These are phyloP conservation scores for Komagataella mondaviorum DNA, from an alignment of 805 yeast species.

Conservation along the genomic window DNA sequence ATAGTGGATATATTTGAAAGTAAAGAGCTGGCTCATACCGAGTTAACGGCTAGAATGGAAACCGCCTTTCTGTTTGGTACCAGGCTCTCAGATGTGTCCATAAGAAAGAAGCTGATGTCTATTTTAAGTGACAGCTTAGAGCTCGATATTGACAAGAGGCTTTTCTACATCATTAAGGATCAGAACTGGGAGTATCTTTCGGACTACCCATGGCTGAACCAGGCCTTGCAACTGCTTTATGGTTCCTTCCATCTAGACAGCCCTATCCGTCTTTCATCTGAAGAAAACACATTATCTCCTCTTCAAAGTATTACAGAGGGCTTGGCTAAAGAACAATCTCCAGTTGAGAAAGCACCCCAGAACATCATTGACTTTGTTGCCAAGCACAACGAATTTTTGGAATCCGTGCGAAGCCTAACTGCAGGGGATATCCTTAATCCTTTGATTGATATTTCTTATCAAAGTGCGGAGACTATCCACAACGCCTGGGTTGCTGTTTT, in stretches of 20 bases:
- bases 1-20: conserved; percentile 82
- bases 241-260: conserved; percentile 55
- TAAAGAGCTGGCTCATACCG: conserved; percentile 65
- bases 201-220: conserved; percentile 90
- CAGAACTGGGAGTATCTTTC: conserved; percentile 96
- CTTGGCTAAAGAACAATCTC: conserved; percentile 4
- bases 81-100: conserved; percentile 58
- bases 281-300: conserved; percentile 40
- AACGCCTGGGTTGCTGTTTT: conserved; percentile 74
- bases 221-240: conserved; percentile 75
- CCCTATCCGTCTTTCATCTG: conserved; percentile 27
- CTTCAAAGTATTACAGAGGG: conserved; percentile 28
- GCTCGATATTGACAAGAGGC: conserved; percentile 59
- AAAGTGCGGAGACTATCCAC: conserved; percentile 67
- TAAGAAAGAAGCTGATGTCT: conserved; percentile 66
- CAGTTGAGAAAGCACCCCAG: not conserved
- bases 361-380: conserved; percentile 9
- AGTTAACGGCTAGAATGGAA: conserved; percentile 87
- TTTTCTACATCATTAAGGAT: conserved; percentile 80
- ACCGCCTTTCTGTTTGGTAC: conserved; percentile 95
- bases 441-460: conserved; percentile 67
- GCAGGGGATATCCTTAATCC: conserved; percentile 59
- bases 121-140: conserved; percentile 73
- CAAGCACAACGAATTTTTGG: conserved; percentile 12
- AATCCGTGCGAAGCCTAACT: conserved; percentile 17